These are phyloP conservation scores for Diplodia sapinea DNA, from an alignment of 2,329 filamentous ascomycete species.

Conservation along the genomic window DNA sequence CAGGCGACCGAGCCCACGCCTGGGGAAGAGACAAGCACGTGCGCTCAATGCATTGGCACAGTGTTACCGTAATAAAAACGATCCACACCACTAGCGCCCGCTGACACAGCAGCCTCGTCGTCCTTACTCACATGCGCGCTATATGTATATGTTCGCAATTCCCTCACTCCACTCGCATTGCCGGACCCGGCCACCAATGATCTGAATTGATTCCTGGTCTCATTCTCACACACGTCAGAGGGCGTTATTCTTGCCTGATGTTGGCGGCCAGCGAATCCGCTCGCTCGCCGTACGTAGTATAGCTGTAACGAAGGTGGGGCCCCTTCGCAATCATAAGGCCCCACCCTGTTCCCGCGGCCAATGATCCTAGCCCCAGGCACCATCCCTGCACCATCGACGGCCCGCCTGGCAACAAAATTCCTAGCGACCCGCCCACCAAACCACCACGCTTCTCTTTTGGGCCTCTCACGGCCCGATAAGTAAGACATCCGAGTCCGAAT, in stretches of 20 bases:
- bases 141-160: neutral
- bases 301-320: conserved; percentile 1
- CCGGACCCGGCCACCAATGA: neutral
- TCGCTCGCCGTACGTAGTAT: neutral
- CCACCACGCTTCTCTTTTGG: neutral
- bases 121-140: neutral
- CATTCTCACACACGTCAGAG: neutral
- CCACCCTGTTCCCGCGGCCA: neutral
- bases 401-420: neutral
- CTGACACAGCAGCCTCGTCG: neutral
- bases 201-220: neutral
- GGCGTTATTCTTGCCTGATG: no score
- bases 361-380: conserved; percentile 3
- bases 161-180: neutral
- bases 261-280: neutral
- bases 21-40: conserved; percentile 8
- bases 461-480: neutral
- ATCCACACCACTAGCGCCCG: neutral
- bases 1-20: neutral
- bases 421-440: neutral
- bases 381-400: neutral
- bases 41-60: neutral
- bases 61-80: neutral
- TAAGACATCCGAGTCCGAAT: neutral
- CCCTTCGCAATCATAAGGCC: neutral